Percentiles rank a stretch among this genome's conserved stretches.
Conservation (phyloP, 2,329 filamentous ascomycete genomes). For the Botrytis squamosa region DNA sequence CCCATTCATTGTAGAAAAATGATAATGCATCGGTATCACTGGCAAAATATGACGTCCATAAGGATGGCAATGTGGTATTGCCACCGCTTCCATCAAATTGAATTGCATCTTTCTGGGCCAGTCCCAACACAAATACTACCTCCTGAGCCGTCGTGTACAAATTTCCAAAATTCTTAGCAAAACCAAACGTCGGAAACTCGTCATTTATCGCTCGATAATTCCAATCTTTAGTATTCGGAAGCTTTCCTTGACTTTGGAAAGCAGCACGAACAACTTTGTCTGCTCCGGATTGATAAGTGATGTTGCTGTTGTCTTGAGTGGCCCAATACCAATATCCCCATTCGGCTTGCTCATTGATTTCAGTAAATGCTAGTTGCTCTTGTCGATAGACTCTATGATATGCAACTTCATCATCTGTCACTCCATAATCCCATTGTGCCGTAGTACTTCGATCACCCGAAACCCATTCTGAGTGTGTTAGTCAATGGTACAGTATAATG, state of each 20-base stretch:
- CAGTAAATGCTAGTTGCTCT: slow-evolving; percentile 64
- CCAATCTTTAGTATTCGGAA: slow-evolving; percentile 64
- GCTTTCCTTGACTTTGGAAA: slow-evolving; percentile 61
- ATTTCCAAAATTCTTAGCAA: slow-evolving; percentile 57
- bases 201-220: slow-evolving; percentile 66
- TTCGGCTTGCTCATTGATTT: slow-evolving; percentile 68
- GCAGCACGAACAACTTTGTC: slow-evolving; percentile 63
- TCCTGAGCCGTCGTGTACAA: slow-evolving; percentile 27
- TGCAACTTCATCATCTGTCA: slow-evolving; percentile 48
- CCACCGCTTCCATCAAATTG: slow-evolving; percentile 70
- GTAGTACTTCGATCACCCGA: slow-evolving; percentile 58
- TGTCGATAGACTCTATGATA: slow-evolving; percentile 64
- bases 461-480: slow-evolving; percentile 61
- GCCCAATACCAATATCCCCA: slow-evolving; percentile 82
- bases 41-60: slow-evolving; percentile 74
- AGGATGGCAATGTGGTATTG: slow-evolving; percentile 64
- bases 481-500: background rate
- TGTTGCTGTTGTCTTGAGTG: slow-evolving; percentile 54
- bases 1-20: slow-evolving; percentile 76
- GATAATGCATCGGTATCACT: slow-evolving; percentile 59
- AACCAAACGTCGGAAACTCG: slow-evolving; percentile 78
- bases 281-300: slow-evolving; percentile 68
- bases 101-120: slow-evolving; percentile 74
- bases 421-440: slow-evolving; percentile 62
- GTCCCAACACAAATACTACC: slow-evolving; percentile 69